Evolutionary conservation across 805 yeast species (phyloP), one percentile per base, ranked within the genome.

Genomic region (Metschnikowia drakensbergensis): DNA sequence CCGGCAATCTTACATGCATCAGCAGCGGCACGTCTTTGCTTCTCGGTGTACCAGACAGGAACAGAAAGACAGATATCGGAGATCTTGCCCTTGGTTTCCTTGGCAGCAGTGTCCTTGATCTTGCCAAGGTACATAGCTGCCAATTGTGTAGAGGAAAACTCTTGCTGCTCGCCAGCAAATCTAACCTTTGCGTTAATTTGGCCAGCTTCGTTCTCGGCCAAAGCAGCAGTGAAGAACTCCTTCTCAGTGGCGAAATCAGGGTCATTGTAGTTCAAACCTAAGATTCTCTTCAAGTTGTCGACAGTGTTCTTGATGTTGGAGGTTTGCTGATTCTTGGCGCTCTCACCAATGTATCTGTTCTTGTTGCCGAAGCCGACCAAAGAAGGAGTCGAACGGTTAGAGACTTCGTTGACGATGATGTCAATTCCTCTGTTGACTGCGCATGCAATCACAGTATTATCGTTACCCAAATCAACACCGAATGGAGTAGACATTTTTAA

Each of bases 381-480:
- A 5, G 82, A 66, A 57, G 99, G 99, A 31, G 99, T 94, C 58
- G 95, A 72, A 74, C 99, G 86, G 85, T 94, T 94, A 49, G 98
- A 91, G 42, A 94, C 98, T 75, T 94, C 99, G 69, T 94, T 94
- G 75, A 94, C 98, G 63, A 94, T 88, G 63, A 94, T 85, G 72
- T 94, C 99, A 67, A 94, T 94, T 67, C 98, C 98, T 78, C 98
- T 85, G 83, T 92, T 94, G 71, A 92, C 86, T 55, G 99, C 99
- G 67, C 96, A 73, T 37, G 96, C 98, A 67, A 92, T 81, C 60
- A 92, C 97, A 56, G 96, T 83, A 79, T 81, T 87, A 79, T 82
- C 80, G 77, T 90, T 90, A 76, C 99, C 99, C 68, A 94, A 86
- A 82, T 94, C 99, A 72, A 94, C 84, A 78, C 99, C 99, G 66